These are phyloP conservation scores for Letharia lupina DNA, from an alignment of 495 filamentous ascomycete genomes.

Conservation along the genomic window DNA sequence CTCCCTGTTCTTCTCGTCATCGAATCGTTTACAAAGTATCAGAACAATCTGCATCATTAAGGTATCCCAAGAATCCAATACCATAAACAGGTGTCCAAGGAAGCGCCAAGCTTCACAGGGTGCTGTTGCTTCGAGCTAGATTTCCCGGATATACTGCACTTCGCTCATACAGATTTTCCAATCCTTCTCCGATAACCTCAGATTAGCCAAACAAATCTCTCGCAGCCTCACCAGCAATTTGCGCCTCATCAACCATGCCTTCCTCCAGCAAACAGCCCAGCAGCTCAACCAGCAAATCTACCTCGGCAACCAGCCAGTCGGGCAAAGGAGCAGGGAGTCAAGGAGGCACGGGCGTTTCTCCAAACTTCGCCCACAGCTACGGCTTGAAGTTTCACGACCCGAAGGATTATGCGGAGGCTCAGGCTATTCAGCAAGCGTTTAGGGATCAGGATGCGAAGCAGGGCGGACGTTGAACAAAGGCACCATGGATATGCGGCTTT, in stretches of 20 bases:
- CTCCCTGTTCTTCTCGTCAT: too few species aligned
- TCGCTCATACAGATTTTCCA: too few species aligned
- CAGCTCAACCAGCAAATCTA: slow-evolving; percentile 1
- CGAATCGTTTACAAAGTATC: too few species aligned
- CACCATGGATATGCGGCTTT: neutral
- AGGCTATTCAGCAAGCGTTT: slow-evolving; percentile 17
- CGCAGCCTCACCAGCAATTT: neutral
- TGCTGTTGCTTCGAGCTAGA: too few species aligned
- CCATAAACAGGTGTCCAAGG: too few species aligned
- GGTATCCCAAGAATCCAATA: too few species aligned
- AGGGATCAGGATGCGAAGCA: slow-evolving; percentile 9
- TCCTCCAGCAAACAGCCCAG: neutral
- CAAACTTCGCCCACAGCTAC: slow-evolving; percentile 26
- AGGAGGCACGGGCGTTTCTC: slow-evolving; percentile 17
- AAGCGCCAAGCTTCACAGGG: too few species aligned
- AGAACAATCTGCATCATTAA: too few species aligned
- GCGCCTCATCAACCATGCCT: slow-evolving; percentile 5
- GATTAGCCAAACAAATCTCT: too few species aligned
- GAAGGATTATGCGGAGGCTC: slow-evolving; percentile 17
- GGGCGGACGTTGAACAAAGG: neutral
- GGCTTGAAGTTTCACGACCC: slow-evolving; percentile 21
- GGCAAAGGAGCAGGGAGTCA: slow-evolving; percentile 4
- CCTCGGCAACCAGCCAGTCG: neutral
- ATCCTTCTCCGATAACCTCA: too few species aligned
- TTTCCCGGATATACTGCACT: too few species aligned